Evolutionary conservation across 441 rosid species (phyloP).

Genomic region (Rhodomyrtus psidioides): DNA sequence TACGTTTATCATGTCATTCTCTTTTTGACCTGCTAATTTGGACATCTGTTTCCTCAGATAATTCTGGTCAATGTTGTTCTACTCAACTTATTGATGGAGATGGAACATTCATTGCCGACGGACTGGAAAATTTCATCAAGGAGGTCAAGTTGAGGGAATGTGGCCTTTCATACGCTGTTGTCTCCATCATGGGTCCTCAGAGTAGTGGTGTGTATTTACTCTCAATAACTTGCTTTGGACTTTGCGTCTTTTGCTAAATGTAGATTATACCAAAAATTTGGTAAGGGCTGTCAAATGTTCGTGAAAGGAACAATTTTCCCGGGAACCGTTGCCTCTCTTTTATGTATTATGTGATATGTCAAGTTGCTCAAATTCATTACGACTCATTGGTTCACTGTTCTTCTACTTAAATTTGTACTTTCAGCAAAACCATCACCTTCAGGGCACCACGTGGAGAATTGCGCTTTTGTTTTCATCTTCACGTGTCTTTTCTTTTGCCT

Average conservation of each 20-base stretch:
- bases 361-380: not conserved
- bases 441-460: not conserved
- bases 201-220: slow-evolving; percentile 74
- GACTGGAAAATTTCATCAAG: slow-evolving; percentile 70
- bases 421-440: not conserved
- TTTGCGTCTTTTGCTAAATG: not conserved
- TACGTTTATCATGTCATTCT: not conserved
- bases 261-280: not conserved
- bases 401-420: not conserved
- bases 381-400: not conserved
- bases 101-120: slow-evolving; percentile 62
- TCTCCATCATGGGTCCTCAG: slow-evolving; percentile 99
- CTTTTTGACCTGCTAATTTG: not conserved
- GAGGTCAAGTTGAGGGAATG: slow-evolving; percentile 67
- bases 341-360: not conserved
- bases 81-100: slow-evolving; percentile 96
- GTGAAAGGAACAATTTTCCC: not conserved
- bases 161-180: slow-evolving; percentile 94
- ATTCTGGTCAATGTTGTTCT: slow-evolving; percentile 40
- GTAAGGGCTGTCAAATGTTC: not conserved
- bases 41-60: slow-evolving; percentile 21
- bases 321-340: not conserved
- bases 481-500: not conserved
- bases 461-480: not conserved
- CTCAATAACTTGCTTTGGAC: not conserved